A percentile compares a stretch with the other conserved stretches of the same genome.
phyloP scores from a whole-genome alignment of 495 filamentous ascomycete species.

The Penicillium psychrofluorescens region DNA sequence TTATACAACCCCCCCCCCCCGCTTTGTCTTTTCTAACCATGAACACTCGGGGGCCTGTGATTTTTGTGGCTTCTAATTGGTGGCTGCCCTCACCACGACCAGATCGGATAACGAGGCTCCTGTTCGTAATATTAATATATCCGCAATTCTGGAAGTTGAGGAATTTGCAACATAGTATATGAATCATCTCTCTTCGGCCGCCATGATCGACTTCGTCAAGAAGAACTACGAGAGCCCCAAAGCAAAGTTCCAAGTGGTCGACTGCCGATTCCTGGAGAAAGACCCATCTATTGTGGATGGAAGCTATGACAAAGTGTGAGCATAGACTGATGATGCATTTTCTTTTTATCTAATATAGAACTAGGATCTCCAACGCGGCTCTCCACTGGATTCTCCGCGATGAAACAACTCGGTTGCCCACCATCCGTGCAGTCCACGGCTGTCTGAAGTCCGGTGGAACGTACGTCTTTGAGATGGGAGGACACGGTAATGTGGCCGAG shows the following conservation, averaged over 20 bases:
- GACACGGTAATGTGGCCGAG: constrained; percentile 61
- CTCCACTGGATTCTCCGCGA: constrained; percentile 69
- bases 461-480: constrained; percentile 71
- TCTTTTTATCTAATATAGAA: not conserved
- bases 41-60: too few relatives aligned
- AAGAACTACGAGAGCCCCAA: constrained; percentile 23
- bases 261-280: constrained; percentile 37
- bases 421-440: constrained; percentile 37
- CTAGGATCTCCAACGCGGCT: constrained; percentile 62
- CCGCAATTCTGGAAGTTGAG: too few relatives aligned
- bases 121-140: too few relatives aligned
- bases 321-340: not conserved
- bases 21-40: too few relatives aligned
- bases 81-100: too few relatives aligned
- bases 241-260: constrained; percentile 33
- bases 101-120: too few relatives aligned
- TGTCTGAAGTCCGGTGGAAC: constrained; percentile 49
- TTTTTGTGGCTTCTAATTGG: too few relatives aligned
- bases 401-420: constrained; percentile 21
- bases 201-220: constrained; percentile 55
- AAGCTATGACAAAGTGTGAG: constrained; percentile 48
- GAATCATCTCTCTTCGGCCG: constrained; percentile 33
- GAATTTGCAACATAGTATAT: too few relatives aligned
- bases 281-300: constrained; percentile 24
- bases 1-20: too few relatives aligned